These are phyloP conservation scores for Schizophyllum commune DNA, from an alignment of 1,284 basidiomycete genomes.

Conservation along the genomic window DNA sequence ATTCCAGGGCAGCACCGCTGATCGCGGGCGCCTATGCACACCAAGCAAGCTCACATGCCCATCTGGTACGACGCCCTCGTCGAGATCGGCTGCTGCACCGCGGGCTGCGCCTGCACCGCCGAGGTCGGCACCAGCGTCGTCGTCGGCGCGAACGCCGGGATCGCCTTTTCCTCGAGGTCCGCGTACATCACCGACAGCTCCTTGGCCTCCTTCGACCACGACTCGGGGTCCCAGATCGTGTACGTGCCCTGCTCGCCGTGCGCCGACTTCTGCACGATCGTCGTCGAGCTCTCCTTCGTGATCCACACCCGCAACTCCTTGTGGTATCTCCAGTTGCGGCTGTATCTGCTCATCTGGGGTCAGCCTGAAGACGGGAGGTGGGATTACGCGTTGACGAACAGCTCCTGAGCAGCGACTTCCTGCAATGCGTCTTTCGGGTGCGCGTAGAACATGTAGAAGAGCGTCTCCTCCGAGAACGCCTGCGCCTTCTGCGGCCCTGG, in stretches of 20 bases:
- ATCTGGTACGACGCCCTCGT: conserved; percentile 30
- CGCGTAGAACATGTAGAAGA: conserved; percentile 99
- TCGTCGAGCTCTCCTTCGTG: conserved; percentile 84
- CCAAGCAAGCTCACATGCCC: conserved; percentile 23
- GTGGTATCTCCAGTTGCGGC: conserved; percentile 97
- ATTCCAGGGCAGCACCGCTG: not conserved
- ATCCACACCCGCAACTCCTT: conserved; percentile 94
- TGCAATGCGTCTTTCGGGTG: conserved; percentile 90
- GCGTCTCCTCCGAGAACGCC: conserved; percentile 92
- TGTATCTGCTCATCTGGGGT: conserved; percentile 50
- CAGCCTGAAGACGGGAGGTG: not conserved
- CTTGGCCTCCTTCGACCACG: conserved; percentile 82
- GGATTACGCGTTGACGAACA: conserved; percentile 49
- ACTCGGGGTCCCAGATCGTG: conserved; percentile 88
- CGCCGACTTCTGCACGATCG: conserved; percentile 81
- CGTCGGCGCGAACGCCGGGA: conserved; percentile 51
- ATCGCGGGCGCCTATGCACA: conserved; percentile 1
- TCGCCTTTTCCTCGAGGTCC: conserved; percentile 79
- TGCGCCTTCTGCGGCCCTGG: conserved; percentile 83
- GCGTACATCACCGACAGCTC: conserved; percentile 84
- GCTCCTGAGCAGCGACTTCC: conserved; percentile 91
- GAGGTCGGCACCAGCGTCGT: conserved; percentile 42
- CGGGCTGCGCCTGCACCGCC: conserved; percentile 27
- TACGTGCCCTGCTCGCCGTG: conserved; percentile 87
- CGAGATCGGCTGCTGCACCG: conserved; percentile 1